Evolutionary conservation across 2,329 filamentous ascomycete genomes (phyloP).

Genomic region (Rhexocercosporidium sp.): DNA sequence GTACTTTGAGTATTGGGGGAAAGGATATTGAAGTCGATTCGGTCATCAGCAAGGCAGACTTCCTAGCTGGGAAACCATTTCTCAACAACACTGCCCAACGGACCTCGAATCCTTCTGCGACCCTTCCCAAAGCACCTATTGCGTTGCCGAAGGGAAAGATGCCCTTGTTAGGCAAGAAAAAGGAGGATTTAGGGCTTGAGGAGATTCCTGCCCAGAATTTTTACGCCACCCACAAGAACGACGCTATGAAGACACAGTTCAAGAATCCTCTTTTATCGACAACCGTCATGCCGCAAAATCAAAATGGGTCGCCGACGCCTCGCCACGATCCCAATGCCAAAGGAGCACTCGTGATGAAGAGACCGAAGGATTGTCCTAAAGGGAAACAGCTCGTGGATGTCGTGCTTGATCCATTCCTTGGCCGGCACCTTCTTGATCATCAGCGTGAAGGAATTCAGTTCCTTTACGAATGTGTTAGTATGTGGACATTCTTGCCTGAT

Average conservation of each 20-base stretch:
- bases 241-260: slow-evolving; percentile 55
- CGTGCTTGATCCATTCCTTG: slow-evolving; percentile 70
- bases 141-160: slow-evolving; percentile 36
- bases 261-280: slow-evolving; percentile 65
- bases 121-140: slow-evolving; percentile 25
- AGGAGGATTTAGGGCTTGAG: slow-evolving; percentile 30
- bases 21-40: slow-evolving; percentile 73
- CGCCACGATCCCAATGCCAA: slow-evolving; percentile 66
- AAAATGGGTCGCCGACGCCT: slow-evolving; percentile 57
- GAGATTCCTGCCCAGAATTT: slow-evolving; percentile 47
- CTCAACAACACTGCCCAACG: slow-evolving; percentile 37
- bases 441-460: slow-evolving; percentile 74
- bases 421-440: slow-evolving; percentile 67
- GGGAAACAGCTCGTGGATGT: slow-evolving; percentile 74
- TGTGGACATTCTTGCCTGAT: too few species aligned
- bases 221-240: slow-evolving; percentile 46
- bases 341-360: slow-evolving; percentile 70
- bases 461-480: slow-evolving; percentile 72
- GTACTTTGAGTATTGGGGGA: slow-evolving; percentile 64
- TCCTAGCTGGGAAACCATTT: slow-evolving; percentile 54
- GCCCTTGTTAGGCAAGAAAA: slow-evolving; percentile 30
- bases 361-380: slow-evolving; percentile 58
- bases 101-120: slow-evolving; percentile 16
- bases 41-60: slow-evolving; percentile 64
- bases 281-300: slow-evolving; percentile 53